phyloP scores from a whole-genome alignment of 441 rosid species.

The Pelargonium myrrhifolium region DNA sequence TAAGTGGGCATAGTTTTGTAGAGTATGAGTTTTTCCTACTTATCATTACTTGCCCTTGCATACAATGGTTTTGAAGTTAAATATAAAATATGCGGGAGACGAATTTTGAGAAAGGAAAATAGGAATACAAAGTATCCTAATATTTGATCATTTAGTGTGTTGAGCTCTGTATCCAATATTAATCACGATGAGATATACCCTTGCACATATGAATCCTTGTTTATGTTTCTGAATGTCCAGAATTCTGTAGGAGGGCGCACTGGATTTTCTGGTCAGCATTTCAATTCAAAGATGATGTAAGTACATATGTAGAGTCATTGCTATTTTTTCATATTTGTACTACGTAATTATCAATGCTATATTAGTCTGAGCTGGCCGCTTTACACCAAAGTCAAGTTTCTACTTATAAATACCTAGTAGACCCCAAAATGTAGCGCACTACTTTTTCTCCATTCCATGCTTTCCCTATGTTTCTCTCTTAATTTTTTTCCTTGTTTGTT shows the following conservation, averaged over 20 bases:
- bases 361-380: neutral
- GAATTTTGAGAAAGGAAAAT: neutral
- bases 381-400: neutral
- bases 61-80: neutral
- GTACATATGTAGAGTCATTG: conserved; percentile 9
- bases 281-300: conserved; percentile 40
- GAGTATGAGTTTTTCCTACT: neutral
- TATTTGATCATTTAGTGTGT: neutral
- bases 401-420: neutral
- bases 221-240: conserved; percentile 18
- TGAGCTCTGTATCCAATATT: neutral
- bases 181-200: neutral
- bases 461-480: no score
- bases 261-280: conserved; percentile 31
- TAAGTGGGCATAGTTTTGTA: neutral
- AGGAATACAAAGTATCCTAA: neutral
- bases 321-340: neutral
- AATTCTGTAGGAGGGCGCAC: conserved; percentile 35
- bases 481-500: no score
- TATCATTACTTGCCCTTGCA: neutral
- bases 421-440: neutral
- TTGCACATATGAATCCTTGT: neutral
- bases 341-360: neutral
- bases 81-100: neutral
- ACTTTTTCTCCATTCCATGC: neutral